Conservation (phyloP, 23 red algal genomes). For the Gracilaria caudata region DNA sequence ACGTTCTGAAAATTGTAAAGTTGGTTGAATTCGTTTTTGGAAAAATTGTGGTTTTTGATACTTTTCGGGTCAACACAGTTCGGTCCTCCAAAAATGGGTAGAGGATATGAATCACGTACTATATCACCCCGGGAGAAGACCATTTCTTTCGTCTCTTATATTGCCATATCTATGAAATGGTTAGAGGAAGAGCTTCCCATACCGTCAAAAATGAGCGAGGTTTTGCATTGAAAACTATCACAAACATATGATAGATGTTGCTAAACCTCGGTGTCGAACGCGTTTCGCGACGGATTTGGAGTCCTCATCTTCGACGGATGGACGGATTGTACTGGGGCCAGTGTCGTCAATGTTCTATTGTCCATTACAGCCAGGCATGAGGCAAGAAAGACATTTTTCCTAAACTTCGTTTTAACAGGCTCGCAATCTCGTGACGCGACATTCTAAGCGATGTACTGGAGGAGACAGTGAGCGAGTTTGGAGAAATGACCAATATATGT, state of each 20-base stretch:
- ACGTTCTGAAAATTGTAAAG: no score
- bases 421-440: neutral
- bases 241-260: neutral
- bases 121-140: neutral
- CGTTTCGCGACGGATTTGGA: neutral
- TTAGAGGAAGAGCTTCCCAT: neutral
- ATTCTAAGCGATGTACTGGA: neutral
- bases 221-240: neutral
- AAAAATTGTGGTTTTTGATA: no score
- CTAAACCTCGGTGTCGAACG: neutral
- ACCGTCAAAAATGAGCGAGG: neutral
- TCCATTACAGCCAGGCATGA: neutral
- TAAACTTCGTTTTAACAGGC: neutral
- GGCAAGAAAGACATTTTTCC: neutral
- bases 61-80: no score
- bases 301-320: neutral
- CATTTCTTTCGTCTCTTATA: neutral
- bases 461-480: neutral
- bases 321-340: neutral
- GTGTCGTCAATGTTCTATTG: neutral
- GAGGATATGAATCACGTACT: no score
- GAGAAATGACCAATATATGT: neutral
- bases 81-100: no score
- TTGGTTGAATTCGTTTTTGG: no score
- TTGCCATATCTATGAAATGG: neutral